Percentiles rank a stretch among this genome's conserved stretches.
These are phyloP conservation scores for Penicillium palitans DNA, from an alignment of 2,329 filamentous ascomycete species.

Conservation along the genomic window DNA sequence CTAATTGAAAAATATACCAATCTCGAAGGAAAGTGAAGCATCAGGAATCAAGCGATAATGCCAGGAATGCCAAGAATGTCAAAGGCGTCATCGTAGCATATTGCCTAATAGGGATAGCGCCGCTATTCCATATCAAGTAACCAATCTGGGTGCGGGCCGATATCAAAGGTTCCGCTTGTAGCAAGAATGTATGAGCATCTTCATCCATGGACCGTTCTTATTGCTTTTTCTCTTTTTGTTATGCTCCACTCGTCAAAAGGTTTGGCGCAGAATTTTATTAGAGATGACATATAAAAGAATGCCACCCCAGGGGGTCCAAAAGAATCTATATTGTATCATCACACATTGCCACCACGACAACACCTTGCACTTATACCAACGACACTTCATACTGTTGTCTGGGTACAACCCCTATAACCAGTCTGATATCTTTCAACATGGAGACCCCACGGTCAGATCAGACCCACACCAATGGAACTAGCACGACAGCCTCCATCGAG, in stretches of 20 bases:
- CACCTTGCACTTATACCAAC: background rate
- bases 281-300: constrained; percentile 18
- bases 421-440: constrained; percentile 16
- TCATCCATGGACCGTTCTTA: constrained; percentile 4
- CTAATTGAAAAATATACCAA: background rate
- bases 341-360: background rate
- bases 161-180: constrained; percentile 6
- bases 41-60: constrained; percentile 10
- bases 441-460: constrained; percentile 15
- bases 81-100: constrained; percentile 21
- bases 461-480: constrained; percentile 18
- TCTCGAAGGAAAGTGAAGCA: background rate
- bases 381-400: constrained; percentile 1
- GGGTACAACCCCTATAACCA: constrained; percentile 1
- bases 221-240: background rate
- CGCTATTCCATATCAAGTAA: constrained; percentile 21
- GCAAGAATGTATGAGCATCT: background rate
- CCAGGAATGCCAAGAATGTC: constrained; percentile 1
- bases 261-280: background rate
- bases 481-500: constrained; percentile 29
- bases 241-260: background rate
- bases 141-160: constrained; percentile 2
- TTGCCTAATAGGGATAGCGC: constrained; percentile 23
- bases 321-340: background rate
- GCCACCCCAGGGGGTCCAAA: background rate